Conservation (phyloP, 441 rosid species). For the Pelargonium fulgidum region DNA sequence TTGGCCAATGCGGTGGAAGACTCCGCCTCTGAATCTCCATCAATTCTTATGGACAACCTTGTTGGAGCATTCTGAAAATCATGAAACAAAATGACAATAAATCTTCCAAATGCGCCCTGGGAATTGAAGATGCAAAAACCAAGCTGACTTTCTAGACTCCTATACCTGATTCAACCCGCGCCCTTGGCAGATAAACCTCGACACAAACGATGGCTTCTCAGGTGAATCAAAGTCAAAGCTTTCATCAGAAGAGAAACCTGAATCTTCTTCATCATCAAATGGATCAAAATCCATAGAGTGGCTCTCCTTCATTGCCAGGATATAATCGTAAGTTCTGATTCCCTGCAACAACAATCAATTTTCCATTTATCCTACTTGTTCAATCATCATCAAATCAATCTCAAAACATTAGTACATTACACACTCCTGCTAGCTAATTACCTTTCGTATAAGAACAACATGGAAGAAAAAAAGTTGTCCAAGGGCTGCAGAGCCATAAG, state of each 20-base stretch:
- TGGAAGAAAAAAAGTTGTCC: conserved; percentile 97
- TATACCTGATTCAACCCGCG: conserved; percentile 48
- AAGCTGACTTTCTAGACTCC: background rate
- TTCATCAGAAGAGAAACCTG: conserved; percentile 78
- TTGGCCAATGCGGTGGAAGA: conserved; percentile 33
- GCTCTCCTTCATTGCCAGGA: conserved; percentile 86
- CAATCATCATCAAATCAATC: background rate
- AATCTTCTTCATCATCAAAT: conserved; percentile 45
- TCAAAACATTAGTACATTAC: background rate
- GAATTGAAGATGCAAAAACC: background rate
- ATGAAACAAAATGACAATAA: background rate
- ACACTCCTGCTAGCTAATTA: conserved; percentile 19
- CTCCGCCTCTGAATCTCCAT: conserved; percentile 39
- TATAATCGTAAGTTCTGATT: conserved; percentile 93
- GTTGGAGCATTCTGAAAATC: conserved; percentile 37
- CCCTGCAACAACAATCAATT: conserved; percentile 42
- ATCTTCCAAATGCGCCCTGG: background rate
- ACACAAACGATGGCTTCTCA: conserved; percentile 50
- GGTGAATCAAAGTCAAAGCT: conserved; percentile 73
- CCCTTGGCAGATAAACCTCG: conserved; percentile 59
- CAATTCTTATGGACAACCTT: conserved; percentile 63
- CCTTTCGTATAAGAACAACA: conserved; percentile 87
- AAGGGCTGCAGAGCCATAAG: conserved; percentile 86
- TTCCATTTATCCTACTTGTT: background rate
- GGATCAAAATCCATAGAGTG: conserved; percentile 51